A percentile compares a stretch with the other conserved stretches of the same genome.
Evolutionary conservation across 2,329 filamentous ascomycete species (phyloP).

Genomic region (Aspergillus sp.): DNA sequence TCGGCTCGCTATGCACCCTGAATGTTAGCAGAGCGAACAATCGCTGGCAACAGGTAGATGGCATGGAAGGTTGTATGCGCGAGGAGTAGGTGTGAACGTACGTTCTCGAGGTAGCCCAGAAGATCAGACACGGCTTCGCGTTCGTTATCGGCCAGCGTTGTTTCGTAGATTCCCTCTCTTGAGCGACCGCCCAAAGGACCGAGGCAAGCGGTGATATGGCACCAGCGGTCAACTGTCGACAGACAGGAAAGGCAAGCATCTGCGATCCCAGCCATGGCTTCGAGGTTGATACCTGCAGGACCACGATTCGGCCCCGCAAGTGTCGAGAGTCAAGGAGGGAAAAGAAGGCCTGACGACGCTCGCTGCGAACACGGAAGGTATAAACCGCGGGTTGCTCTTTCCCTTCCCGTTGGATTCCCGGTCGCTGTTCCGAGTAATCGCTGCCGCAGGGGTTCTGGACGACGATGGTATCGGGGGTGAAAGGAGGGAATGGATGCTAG

Average conservation of each 20-base stretch:
- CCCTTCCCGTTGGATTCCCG: neutral
- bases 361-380: slow-evolving; percentile 17
- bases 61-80: slow-evolving; percentile 7
- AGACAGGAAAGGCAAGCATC: slow-evolving; percentile 48
- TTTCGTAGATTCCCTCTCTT: slow-evolving; percentile 81
- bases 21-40: slow-evolving; percentile 26
- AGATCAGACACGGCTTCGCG: slow-evolving; percentile 95
- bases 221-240: slow-evolving; percentile 48
- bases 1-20: slow-evolving; percentile 73
- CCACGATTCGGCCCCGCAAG: slow-evolving; percentile 33
- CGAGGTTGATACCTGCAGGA: slow-evolving; percentile 34
- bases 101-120: slow-evolving; percentile 94
- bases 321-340: slow-evolving; percentile 22
- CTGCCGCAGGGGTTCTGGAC: neutral
- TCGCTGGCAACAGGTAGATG: neutral
- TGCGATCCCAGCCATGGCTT: slow-evolving; percentile 45
- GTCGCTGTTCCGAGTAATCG: neutral
- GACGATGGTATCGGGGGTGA: neutral
- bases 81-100: slow-evolving; percentile 52
- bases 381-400: slow-evolving; percentile 9
- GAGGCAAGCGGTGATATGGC: slow-evolving; percentile 49
- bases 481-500: slow-evolving; percentile 10
- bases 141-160: slow-evolving; percentile 91
- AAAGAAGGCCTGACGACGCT: slow-evolving; percentile 16
- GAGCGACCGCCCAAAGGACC: slow-evolving; percentile 65